Evolutionary conservation across 176 grass and related monocot genomes (phyloP).

Genomic region (Melocanna baccifera): DNA sequence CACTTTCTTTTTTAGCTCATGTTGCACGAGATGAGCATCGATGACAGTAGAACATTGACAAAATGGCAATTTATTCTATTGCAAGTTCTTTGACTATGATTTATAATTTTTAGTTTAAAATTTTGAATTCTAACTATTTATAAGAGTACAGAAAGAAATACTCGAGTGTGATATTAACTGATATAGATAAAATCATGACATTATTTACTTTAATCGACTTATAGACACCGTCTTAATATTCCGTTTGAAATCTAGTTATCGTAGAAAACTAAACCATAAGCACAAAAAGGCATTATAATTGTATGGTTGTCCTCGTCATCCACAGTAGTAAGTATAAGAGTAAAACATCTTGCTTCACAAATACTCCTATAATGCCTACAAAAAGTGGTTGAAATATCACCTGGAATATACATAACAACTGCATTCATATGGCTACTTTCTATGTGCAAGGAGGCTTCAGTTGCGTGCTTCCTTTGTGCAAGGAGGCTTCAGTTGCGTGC

Average conservation of each 20-base stretch:
- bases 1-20: conserved; percentile 1
- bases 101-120: too few relatives aligned
- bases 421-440: background rate
- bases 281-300: background rate
- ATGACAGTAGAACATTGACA: background rate
- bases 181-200: too few relatives aligned
- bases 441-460: conserved; percentile 15
- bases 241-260: fast-evolving
- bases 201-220: too few relatives aligned
- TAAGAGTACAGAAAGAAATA: too few relatives aligned
- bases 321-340: conserved; percentile 33
- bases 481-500: too few relatives aligned
- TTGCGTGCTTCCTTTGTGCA: background rate
- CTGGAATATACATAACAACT: conserved; percentile 1
- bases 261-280: too few relatives aligned
- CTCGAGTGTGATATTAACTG: too few relatives aligned
- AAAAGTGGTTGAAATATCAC: conserved; percentile 27
- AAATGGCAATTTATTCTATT: conserved; percentile 31
- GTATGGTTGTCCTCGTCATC: conserved; percentile 25
- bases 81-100: too few relatives aligned
- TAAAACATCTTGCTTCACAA: conserved; percentile 24
- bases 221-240: too few relatives aligned
- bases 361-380: conserved; percentile 35
- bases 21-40: conserved; percentile 11
- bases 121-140: too few relatives aligned